Evolutionary conservation across 2,329 filamentous ascomycete genomes (phyloP), one percentile per base, ranked within the genome.

Genomic region (Stemphylium beticola): DNA sequence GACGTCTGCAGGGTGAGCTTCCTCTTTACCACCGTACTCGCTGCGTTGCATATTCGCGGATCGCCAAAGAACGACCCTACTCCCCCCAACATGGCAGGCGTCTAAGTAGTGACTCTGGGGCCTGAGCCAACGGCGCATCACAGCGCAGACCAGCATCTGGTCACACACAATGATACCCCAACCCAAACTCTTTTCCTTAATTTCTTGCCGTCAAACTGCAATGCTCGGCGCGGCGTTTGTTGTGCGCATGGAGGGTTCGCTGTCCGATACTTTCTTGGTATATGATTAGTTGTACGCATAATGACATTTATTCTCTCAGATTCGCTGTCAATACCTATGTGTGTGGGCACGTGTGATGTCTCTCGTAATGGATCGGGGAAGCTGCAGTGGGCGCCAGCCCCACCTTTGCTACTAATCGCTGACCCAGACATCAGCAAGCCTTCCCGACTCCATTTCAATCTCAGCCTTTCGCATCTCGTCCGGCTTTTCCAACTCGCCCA

Each of bases 21-120:
- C 60, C 70, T 78, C 2, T 76, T 74, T 17, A 85, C 83, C 1
- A 81, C 78, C 1, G 73, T 78, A 9, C 69, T 85, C 43, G 78
- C 82, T 3, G 73, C 76, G 2, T 61, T 84, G 24, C 80, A 81
- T 49, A 74, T 82, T 39, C 73, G 79, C 57, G 72, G 77, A 15
- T 77, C 77, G 11, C 67, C 71, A 29, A 68, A 66, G 51, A 58
- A 60, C 53, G 61, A 73, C 41, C 68, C 67, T 15, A 62, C 72
- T 6, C 68, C 70, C 15, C 75, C 75, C 14, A 58, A 71, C 49
- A 75, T 76, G 65, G 72, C 78, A 56, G 73, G 72, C 43, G 76
- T 75, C 29, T 78, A 68, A 67, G 43, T 24, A 31, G 29, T 12
- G 12, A 31, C 7, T 31, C 15, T 26, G 11, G 7, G 4, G 10